These are phyloP conservation scores for Ammopiptanthus mongolicus DNA, from an alignment of 306 rosid species.

Conservation along the genomic window DNA sequence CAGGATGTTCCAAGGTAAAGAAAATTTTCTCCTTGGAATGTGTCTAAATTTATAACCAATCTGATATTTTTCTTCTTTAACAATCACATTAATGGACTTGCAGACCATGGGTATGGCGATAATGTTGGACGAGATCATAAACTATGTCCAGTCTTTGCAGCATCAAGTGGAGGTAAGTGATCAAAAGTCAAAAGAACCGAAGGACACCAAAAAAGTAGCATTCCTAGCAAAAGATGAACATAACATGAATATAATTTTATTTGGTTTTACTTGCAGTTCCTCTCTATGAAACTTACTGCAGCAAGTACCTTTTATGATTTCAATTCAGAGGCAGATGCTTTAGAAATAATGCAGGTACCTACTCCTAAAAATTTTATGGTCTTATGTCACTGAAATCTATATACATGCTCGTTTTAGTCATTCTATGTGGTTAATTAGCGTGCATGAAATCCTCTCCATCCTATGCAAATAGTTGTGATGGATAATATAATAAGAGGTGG, in stretches of 20 bases:
- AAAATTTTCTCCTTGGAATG: not conserved
- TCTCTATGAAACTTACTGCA: constrained; percentile 77
- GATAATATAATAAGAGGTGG: not conserved
- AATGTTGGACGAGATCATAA: constrained; percentile 92
- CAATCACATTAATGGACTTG: constrained; percentile 20
- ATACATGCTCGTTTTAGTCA: not conserved
- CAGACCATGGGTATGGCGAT: constrained; percentile 95
- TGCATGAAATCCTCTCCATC: not conserved
- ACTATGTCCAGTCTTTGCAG: constrained; percentile 91
- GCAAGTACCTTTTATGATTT: constrained; percentile 70
- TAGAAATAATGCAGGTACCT: constrained; percentile 61
- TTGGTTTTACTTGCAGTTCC: constrained; percentile 55
- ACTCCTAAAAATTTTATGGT: not conserved
- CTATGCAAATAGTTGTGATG: not conserved
- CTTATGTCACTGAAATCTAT: not conserved
- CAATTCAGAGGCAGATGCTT: constrained; percentile 54
- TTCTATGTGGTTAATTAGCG: not conserved
- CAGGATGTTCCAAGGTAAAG: constrained; percentile 80
- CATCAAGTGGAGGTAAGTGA: constrained; percentile 77
- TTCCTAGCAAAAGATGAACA: not conserved
- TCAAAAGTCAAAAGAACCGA: not conserved
- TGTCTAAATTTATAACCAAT: not conserved
- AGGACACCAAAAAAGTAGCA: not conserved
- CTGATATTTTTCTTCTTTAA: not conserved
- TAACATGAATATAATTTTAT: not conserved